phyloP scores from a whole-genome alignment of 805 yeast species.

The Starmera amethionina region DNA sequence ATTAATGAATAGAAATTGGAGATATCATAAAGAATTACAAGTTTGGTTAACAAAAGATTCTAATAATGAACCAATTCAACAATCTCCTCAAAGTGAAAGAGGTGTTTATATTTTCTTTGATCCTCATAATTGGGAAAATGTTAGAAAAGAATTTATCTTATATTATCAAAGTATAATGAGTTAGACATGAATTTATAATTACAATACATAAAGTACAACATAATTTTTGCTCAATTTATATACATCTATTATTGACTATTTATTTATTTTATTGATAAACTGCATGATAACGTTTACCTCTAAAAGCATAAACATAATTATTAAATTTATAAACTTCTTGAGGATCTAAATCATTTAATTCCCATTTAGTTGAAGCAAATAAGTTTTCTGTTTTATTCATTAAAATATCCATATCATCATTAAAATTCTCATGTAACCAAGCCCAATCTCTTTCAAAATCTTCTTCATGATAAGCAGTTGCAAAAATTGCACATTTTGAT shows the following conservation, averaged over 20 bases:
- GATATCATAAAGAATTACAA: constrained; percentile 90
- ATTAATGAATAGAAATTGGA: constrained; percentile 87
- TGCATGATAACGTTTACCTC: constrained; percentile 97
- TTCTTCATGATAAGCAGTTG: constrained; percentile 78
- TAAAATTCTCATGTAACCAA: constrained; percentile 58
- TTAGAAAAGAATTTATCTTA: constrained; percentile 59
- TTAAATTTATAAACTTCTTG: constrained; percentile 91
- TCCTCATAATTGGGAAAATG: constrained; percentile 93
- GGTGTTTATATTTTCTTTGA: constrained; percentile 93
- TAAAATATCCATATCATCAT: constrained; percentile 71
- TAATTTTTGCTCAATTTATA: too few species aligned
- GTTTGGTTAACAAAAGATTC: constrained; percentile 97
- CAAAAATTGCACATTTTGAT: constrained; percentile 85
- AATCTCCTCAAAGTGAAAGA: constrained; percentile 78
- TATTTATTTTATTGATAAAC: constrained; percentile 24
- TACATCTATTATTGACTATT: too few species aligned
- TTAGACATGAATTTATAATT: too few species aligned
- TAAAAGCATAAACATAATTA: constrained; percentile 79
- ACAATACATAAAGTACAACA: not conserved
- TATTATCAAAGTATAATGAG: constrained; percentile 55
- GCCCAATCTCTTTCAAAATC: constrained; percentile 64
- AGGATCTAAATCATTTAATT: constrained; percentile 84
- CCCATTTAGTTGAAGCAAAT: constrained; percentile 88
- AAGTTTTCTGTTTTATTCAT: constrained; percentile 64
- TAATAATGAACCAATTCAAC: constrained; percentile 73